A percentile compares a stretch with the other conserved stretches of the same genome.
Conservation (phyloP, 192 early-diverging fungal genomes). For the Linnemannia hyalina region DNA sequence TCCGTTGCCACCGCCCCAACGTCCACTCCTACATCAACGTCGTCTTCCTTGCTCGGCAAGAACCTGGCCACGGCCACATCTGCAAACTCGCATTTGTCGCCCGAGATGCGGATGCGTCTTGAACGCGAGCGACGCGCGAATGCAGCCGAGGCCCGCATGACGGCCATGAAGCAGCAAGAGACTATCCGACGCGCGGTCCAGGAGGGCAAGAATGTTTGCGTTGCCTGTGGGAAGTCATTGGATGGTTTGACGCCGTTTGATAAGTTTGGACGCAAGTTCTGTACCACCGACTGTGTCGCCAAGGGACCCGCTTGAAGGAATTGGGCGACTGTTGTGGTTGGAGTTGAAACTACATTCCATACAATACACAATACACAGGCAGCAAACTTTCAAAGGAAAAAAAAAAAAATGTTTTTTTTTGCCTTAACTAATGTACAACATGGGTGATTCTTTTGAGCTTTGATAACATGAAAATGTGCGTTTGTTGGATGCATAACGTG, state of each 20-base stretch:
- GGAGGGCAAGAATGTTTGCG: conserved; percentile 66
- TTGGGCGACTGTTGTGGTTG: no score
- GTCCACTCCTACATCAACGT: conserved; percentile 17
- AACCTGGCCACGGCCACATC: conserved; percentile 28
- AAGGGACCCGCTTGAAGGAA: conserved; percentile 33
- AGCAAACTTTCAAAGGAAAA: not conserved
- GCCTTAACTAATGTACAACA: not conserved
- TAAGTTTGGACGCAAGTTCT: conserved; percentile 77
- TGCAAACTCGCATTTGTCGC: conserved; percentile 64
- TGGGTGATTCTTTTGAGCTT: not conserved
- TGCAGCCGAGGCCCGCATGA: conserved; percentile 81
- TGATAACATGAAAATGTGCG: not conserved
- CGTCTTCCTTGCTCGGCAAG: conserved; percentile 26
- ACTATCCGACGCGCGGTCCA: conserved; percentile 37
- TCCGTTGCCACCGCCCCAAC: conserved; percentile 23
- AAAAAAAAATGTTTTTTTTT: not conserved
- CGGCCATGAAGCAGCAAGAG: conserved; percentile 23
- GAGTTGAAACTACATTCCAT: no score
- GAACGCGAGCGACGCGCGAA: conserved; percentile 85
- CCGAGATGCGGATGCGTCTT: conserved; percentile 76
- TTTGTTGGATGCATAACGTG: not conserved
- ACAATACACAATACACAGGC: no score
- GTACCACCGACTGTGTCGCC: conserved; percentile 64
- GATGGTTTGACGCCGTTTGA: conserved; percentile 76
- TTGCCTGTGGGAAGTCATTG: conserved; percentile 71